Evolutionary conservation across 2,329 filamentous ascomycete genomes (phyloP), one percentile per base, ranked within the genome.

Genomic region (Drechslera avenae): DNA sequence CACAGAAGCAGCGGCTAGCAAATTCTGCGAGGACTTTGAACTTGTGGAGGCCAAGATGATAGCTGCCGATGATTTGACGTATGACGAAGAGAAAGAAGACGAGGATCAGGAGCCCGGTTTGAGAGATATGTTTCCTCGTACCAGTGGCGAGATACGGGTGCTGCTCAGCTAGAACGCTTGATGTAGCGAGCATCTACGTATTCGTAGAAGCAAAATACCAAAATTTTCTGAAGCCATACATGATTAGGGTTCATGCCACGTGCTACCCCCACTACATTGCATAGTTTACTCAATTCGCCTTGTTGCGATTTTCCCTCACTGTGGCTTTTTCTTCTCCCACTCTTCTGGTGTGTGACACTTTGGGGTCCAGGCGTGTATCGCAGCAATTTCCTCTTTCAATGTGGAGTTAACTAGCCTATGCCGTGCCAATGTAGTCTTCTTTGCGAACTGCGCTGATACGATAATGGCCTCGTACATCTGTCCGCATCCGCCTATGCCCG

Each of bases 351-450:
- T 97, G 78, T 91, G 89, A 73, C 92, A 96, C 76, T 91, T 95
- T 21, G 91, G 90, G 48, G 90, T 95, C 92, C 92, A 97, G 32
- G 92, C 92, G 78, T 97, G 92, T 64, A 97, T 96, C 59, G 83
- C 84, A 13, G 90, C 89, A 72, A 97, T 96, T 77, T 97, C 91
- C 39, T 87, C 83, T 78, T 91, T 93, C 64, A 97, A 80, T 4
- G 86, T 86, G 13, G 82, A 82, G 75, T 97, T 96, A 63, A 96
- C 91, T 56, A 95, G 81, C 35, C 92, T 86, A 75, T 96, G 90
- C 50, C 92, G 84, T 71, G 91, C 91, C 50, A 97, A 84, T 44
- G 89, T 89, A 61, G 70, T 83, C 79, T 81, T 81, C 67, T 79
- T 79, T 19, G 71, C 70, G 57, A 81, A 81, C 37, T 78, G 73